Base-by-base conservation (phyloP, 176 grass and related monocot species). In the Zoysia pacifica region DNA sequence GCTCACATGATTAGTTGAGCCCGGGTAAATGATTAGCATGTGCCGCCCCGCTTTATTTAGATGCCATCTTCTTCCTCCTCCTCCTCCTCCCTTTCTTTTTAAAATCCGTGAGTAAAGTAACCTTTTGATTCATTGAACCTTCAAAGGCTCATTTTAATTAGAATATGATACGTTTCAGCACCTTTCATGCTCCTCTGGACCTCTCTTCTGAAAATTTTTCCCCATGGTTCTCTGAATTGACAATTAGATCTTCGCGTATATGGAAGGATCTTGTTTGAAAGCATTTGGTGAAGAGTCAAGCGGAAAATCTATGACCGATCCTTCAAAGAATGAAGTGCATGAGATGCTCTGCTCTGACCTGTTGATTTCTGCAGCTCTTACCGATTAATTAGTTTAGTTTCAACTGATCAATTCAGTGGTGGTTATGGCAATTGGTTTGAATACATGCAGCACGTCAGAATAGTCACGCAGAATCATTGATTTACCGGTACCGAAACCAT, bases 1-100 rank as follows among this genome's bases (percentile, higher is more conserved):
- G 70, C 75, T 86, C 90, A 97, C 87, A 92, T 97, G 94, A 93
- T 93, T 92, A 94, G 82, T 89, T 91, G 89, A 80, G 62, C 65
- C 90, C 81, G 51, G 75, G 70, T 82, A 91, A 89, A 94, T 98
- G 90, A 91, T 91, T 86, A 88, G 90, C 92, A 94, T 94, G 92
- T 98, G 86, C 78, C 92, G 28, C 71, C 28, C 28, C 28, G 28
- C 28, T 28, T 28, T 28, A 65, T 79, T 91, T 72, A 73, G 84
- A 93, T 91, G 75, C 83, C 69, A 28, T 28, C 28, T 28, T 28
- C 28, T 28, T 28, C 28, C 28, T 28, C 28, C 28, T 28, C 28
- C 28, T 64, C 75, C 75, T 85, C 70, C 20, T 39, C 76, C 60
- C 73, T 90, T 85, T 81, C 72, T 62, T 85, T 87, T 68, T 74